phyloP scores from a whole-genome alignment of 192 early-diverging fungal species.

The Coemansia furcata region DNA sequence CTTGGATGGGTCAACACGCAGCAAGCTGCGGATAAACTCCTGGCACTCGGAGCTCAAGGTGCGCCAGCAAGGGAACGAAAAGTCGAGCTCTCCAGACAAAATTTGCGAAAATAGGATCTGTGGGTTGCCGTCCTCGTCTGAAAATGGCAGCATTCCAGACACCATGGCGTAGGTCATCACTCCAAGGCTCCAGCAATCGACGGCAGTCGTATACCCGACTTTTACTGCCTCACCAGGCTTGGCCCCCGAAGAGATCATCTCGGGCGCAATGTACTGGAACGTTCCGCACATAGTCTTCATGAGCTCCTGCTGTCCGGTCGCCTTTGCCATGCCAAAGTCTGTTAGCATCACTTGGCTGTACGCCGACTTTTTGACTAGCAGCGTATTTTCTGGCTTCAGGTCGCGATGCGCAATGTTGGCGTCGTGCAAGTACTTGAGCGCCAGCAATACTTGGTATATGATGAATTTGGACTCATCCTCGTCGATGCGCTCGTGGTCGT shows the following conservation, averaged over 20 bases:
- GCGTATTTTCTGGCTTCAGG: constrained; percentile 73
- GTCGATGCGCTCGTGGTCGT: constrained; percentile 61
- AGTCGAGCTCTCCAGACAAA: constrained; percentile 46
- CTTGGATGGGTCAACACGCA: constrained; percentile 43
- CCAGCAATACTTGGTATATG: constrained; percentile 69
- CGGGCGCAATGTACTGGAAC: constrained; percentile 78
- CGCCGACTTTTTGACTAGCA: constrained; percentile 49
- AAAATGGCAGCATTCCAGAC: constrained; percentile 54
- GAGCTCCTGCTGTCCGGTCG: constrained; percentile 64
- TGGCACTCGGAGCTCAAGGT: constrained; percentile 42
- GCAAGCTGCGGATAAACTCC: constrained; percentile 44
- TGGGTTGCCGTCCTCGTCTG: constrained; percentile 43
- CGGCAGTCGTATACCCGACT: constrained; percentile 56
- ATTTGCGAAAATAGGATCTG: constrained; percentile 46
- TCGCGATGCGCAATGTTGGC: constrained; percentile 82
- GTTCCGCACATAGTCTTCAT: constrained; percentile 93
- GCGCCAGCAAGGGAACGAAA: constrained; percentile 50
- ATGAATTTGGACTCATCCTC: constrained; percentile 79
- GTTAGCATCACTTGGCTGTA: constrained; percentile 74
- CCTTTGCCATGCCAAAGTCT: constrained; percentile 89
- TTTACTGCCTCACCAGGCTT: constrained; percentile 34
- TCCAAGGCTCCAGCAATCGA: constrained; percentile 73
- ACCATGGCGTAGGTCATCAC: constrained; percentile 80
- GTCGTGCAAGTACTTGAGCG: constrained; percentile 76
- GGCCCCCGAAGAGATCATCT: constrained; percentile 57